These are phyloP conservation scores for Bipolaris cookei DNA, from an alignment of 2,329 filamentous ascomycete genomes.

Conservation along the genomic window DNA sequence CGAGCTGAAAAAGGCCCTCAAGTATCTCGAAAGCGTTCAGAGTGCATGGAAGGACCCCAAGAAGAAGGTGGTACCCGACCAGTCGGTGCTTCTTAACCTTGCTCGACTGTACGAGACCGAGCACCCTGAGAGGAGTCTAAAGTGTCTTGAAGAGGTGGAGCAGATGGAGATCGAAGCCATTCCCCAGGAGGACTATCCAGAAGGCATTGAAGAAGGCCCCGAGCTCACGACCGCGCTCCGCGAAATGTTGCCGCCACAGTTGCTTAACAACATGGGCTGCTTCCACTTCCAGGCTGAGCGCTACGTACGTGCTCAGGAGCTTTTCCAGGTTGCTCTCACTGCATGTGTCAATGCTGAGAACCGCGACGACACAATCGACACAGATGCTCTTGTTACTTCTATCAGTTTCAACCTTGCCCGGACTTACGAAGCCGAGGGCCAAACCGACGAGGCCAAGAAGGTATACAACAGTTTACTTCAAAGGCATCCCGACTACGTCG, in stretches of 20 bases:
- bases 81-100: constrained; percentile 88
- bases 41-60: constrained; percentile 92
- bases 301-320: constrained; percentile 76
- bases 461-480: constrained; percentile 86
- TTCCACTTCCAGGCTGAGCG: constrained; percentile 91
- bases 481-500: constrained; percentile 89
- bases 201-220: constrained; percentile 52
- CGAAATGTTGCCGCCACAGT: constrained; percentile 81
- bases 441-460: constrained; percentile 81
- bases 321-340: constrained; percentile 90
- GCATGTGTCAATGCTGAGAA: constrained; percentile 84
- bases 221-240: constrained; percentile 68
- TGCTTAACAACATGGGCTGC: constrained; percentile 96
- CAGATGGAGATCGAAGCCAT: constrained; percentile 85
- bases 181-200: constrained; percentile 71
- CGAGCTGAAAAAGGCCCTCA: constrained; percentile 85
- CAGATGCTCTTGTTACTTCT: constrained; percentile 89
- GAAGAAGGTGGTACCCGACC: constrained; percentile 79
- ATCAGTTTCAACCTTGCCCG: constrained; percentile 96
- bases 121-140: constrained; percentile 85
- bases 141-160: constrained; percentile 91
- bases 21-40: constrained; percentile 82
- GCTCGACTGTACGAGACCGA: constrained; percentile 88
- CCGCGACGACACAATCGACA: constrained; percentile 77
- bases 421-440: constrained; percentile 85